Conservation (phyloP, 805 yeast genomes). For the Komagataella populi region DNA sequence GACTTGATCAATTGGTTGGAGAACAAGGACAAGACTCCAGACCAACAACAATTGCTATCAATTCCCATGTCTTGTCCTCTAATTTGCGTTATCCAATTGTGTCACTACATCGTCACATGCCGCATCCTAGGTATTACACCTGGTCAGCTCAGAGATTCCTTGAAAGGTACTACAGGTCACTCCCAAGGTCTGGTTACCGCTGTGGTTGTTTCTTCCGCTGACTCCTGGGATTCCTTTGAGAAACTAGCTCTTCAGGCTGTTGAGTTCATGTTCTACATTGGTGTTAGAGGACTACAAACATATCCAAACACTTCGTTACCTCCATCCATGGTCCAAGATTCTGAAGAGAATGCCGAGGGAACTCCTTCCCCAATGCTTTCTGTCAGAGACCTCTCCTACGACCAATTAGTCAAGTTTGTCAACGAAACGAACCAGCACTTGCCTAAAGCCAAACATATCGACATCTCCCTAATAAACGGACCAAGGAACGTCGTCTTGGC, state of each 20-base stretch:
- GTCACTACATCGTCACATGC: slow-evolving; percentile 84
- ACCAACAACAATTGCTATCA: slow-evolving; percentile 71
- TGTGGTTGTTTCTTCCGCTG: slow-evolving; percentile 71
- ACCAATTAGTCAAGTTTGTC: slow-evolving; percentile 68
- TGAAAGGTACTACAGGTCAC: slow-evolving; percentile 77
- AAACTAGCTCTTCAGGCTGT: slow-evolving; percentile 64
- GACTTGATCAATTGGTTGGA: slow-evolving; percentile 82
- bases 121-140: slow-evolving; percentile 78
- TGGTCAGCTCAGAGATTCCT: slow-evolving; percentile 62
- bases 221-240: slow-evolving; percentile 76
- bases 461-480: slow-evolving; percentile 86
- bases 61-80: slow-evolving; percentile 97
- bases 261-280: slow-evolving; percentile 80
- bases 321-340: slow-evolving; percentile 85
- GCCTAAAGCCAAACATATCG: slow-evolving; percentile 83
- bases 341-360: slow-evolving; percentile 90
- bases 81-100: slow-evolving; percentile 89
- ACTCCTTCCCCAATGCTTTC: slow-evolving; percentile 96
- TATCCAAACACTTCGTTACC: slow-evolving; percentile 93
- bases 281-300: slow-evolving; percentile 78
- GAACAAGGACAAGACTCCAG: slow-evolving; percentile 78
- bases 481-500: slow-evolving; percentile 90
- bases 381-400: slow-evolving; percentile 71
- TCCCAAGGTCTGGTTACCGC: slow-evolving; percentile 91
- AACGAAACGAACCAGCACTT: slow-evolving; percentile 85